These are phyloP conservation scores for Trypanosoma lewisi DNA, from an alignment of 208 protist genomes.

Conservation along the genomic window DNA sequence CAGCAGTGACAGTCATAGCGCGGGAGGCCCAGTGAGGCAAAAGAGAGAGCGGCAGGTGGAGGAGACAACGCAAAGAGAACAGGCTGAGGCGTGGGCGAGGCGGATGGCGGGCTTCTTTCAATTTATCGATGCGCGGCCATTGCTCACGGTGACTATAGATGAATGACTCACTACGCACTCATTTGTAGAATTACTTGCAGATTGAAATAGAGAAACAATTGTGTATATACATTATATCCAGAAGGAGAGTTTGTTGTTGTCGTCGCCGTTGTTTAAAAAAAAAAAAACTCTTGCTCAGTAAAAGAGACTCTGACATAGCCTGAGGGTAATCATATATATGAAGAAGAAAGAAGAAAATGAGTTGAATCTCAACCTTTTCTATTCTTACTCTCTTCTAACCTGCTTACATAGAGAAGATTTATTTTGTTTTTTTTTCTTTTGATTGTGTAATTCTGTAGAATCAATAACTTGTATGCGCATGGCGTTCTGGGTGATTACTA, in stretches of 20 bases:
- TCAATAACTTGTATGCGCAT: not conserved
- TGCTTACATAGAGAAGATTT: not conserved
- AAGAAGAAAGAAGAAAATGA: too few relatives aligned
- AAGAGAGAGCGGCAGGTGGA: slow-evolving; percentile 1
- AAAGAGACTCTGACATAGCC: too few relatives aligned
- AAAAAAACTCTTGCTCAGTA: too few relatives aligned
- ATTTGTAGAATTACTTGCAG: too few relatives aligned
- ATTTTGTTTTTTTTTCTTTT: not conserved
- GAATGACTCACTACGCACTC: too few relatives aligned
- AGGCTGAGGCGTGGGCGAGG: slow-evolving; percentile 46
- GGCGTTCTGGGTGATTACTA: not conserved
- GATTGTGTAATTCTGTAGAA: not conserved
- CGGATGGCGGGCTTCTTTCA: slow-evolving; percentile 57
- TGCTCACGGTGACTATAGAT: slow-evolving; percentile 32
- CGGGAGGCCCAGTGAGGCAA: not conserved
- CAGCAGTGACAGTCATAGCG: not conserved
- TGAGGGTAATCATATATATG: too few relatives aligned
- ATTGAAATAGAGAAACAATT: not conserved
- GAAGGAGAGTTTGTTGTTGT: not conserved
- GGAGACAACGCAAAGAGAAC: not conserved
- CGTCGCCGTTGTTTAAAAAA: too few relatives aligned
- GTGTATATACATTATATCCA: not conserved
- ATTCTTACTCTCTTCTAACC: too few relatives aligned
- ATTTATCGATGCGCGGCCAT: slow-evolving; percentile 52
- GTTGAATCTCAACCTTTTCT: too few relatives aligned